Percentiles rank a stretch among this genome's conserved stretches.
phyloP scores from a whole-genome alignment of 176 grass and related monocot species.

The Oryza brachyantha region DNA sequence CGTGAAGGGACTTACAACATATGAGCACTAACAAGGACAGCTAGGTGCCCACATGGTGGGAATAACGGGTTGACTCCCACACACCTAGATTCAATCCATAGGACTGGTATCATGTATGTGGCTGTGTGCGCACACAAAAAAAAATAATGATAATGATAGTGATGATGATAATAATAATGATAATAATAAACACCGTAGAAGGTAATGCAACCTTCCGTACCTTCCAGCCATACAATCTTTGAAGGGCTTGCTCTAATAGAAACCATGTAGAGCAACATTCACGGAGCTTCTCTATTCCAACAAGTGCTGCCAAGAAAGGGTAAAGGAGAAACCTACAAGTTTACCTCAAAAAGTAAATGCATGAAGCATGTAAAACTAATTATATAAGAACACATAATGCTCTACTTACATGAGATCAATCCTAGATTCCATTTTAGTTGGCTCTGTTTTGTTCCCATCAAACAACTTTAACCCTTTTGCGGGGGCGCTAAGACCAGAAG shows the following conservation, averaged over 20 bases:
- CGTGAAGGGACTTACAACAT: slow-evolving; percentile 16
- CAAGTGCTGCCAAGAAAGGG: slow-evolving; percentile 81
- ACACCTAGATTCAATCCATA: neutral
- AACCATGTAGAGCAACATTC: slow-evolving; percentile 88
- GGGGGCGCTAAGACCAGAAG: slow-evolving; percentile 38
- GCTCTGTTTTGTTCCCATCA: slow-evolving; percentile 42
- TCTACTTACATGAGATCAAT: slow-evolving; percentile 78
- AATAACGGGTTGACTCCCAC: neutral
- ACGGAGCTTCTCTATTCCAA: slow-evolving; percentile 85
- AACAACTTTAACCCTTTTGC: slow-evolving; percentile 46
- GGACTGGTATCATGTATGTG: neutral
- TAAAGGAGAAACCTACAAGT: slow-evolving; percentile 65
- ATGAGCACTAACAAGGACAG: neutral
- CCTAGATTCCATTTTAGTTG: slow-evolving; percentile 65
- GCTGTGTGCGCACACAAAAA: no score
- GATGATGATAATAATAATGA: no score
- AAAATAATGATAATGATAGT: no score
- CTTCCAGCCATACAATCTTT: slow-evolving; percentile 83
- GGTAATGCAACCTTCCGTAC: slow-evolving; percentile 32
- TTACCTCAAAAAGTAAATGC: slow-evolving; percentile 28
- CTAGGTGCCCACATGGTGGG: no score
- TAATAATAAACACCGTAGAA: no score
- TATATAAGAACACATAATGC: slow-evolving; percentile 2
- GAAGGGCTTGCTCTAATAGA: slow-evolving; percentile 91
- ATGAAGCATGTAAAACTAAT: neutral